Evolutionary conservation across 169 alveolate genomes (phyloP), one percentile per base, ranked within the genome.

Genomic region (Cryptosporidium muris): DNA sequence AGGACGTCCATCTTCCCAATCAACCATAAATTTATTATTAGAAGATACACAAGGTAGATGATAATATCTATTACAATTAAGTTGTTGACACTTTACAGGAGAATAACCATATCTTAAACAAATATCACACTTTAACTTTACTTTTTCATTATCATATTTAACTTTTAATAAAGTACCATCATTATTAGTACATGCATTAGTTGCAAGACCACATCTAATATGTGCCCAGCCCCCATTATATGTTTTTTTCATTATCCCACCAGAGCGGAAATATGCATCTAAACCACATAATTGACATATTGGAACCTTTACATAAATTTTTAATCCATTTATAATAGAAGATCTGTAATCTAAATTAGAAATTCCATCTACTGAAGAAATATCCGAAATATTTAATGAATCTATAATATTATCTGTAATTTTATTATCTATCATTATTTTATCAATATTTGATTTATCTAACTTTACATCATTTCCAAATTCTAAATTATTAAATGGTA

Each of bases 171-270:
- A 74, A 45, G 54, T 74, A 4, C 85, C 85, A 43, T 74, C 85
- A 45, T 64, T 74, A 43, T 68, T 74, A 25, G 54, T 43, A 8
- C 54, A 58, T 14, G 74, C 60, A 34, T 52, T 45, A 43, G 54
- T 74, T 2, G 64, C 53, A 40, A 74, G 40, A 25, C 74, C 85
- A 74, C 85, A 74, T 48, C 85, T 74, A 7, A 74, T 74, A 48
- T 74, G 85, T 1, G 85, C 56, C 85, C 85, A 74, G 37, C 43
- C 43, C 2, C 85, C 85, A 42, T 74, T 68, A 3, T 58, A 66
- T 1, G 85, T 74, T 9, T 58, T 74, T 14, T 74, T 74, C 85
- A 74, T 74, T n/a, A 74, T 74, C 6, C 85, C 85, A 45, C 85
- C 85, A 16, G 74, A 56, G 34, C 85, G 54, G 38, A 56, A 74